Conservation (phyloP, 805 yeast genomes). For the Cephaloascus fragrans region DNA sequence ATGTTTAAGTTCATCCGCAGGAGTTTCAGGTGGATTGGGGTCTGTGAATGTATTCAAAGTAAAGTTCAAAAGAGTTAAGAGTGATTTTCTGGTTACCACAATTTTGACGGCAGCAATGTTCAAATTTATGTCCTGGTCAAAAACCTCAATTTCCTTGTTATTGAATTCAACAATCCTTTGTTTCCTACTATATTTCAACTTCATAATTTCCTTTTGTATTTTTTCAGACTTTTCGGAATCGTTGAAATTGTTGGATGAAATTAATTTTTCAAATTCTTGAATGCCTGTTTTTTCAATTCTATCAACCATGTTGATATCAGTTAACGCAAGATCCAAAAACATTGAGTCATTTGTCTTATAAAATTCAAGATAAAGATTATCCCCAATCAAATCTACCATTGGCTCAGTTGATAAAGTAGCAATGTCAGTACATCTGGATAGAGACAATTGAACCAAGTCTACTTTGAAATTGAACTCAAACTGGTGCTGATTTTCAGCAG, state of each 20-base stretch:
- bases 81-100: slow-evolving; percentile 67
- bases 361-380: slow-evolving; percentile 49
- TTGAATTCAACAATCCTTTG: slow-evolving; percentile 51
- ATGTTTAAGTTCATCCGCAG: slow-evolving; percentile 64
- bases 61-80: slow-evolving; percentile 72
- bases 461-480: slow-evolving; percentile 71
- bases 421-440: slow-evolving; percentile 60
- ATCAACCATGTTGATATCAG: slow-evolving; percentile 66
- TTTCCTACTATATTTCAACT: slow-evolving; percentile 44
- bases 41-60: slow-evolving; percentile 80
- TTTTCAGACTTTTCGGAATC: slow-evolving; percentile 22
- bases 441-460: slow-evolving; percentile 47
- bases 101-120: slow-evolving; percentile 71
- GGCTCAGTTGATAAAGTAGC: slow-evolving; percentile 52
- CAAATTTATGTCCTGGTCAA: slow-evolving; percentile 67
- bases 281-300: slow-evolving; percentile 55
- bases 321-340: slow-evolving; percentile 54
- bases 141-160: slow-evolving; percentile 49
- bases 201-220: slow-evolving; percentile 41
- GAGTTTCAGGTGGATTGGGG: slow-evolving; percentile 57
- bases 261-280: slow-evolving; percentile 54
- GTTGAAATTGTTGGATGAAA: slow-evolving; percentile 50
- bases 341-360: slow-evolving; percentile 50
- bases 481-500: slow-evolving; percentile 37
- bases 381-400: slow-evolving; percentile 66